phyloP scores from a whole-genome alignment of 768 basidiomycete genomes.

The Boletus sensibilis region DNA sequence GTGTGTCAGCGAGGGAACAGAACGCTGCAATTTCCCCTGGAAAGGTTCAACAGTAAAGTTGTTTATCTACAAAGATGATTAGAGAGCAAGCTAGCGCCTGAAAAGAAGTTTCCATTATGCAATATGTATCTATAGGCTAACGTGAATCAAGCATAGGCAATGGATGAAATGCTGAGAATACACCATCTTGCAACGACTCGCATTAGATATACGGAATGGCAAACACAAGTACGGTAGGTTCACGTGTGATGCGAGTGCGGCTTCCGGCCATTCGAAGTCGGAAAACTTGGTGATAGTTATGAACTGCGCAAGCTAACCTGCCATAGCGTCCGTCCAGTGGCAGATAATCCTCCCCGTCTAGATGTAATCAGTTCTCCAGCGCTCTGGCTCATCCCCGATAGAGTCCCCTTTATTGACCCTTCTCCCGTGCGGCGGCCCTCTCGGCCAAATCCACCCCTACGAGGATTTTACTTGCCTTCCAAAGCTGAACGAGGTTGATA shows the following conservation, averaged over 20 bases:
- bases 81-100: not conserved
- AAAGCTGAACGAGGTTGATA: constrained; percentile 94
- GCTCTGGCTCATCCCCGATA: not conserved
- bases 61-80: too few relatives aligned
- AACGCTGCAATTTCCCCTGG: not conserved
- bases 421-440: constrained; percentile 61
- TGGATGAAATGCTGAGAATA: constrained; percentile 8
- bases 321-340: constrained; percentile 3
- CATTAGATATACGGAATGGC: constrained; percentile 2
- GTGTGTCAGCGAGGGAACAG: not conserved
- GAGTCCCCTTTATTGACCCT: constrained; percentile 7
- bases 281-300: constrained; percentile 13
- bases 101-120: constrained; percentile 15
- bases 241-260: constrained; percentile 1
- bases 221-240: constrained; percentile 11
- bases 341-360: constrained; percentile 13
- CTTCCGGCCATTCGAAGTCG: constrained; percentile 2
- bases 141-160: constrained; percentile 1
- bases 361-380: constrained; percentile 7
- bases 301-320: constrained; percentile 10
- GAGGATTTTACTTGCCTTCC: constrained; percentile 95
- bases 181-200: constrained; percentile 15
- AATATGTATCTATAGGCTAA: constrained; percentile 16
- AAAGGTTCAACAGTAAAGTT: not conserved
- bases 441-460: constrained; percentile 93